phyloP scores from a whole-genome alignment of 768 basidiomycete genomes.

The Mycena albidolilacea region DNA sequence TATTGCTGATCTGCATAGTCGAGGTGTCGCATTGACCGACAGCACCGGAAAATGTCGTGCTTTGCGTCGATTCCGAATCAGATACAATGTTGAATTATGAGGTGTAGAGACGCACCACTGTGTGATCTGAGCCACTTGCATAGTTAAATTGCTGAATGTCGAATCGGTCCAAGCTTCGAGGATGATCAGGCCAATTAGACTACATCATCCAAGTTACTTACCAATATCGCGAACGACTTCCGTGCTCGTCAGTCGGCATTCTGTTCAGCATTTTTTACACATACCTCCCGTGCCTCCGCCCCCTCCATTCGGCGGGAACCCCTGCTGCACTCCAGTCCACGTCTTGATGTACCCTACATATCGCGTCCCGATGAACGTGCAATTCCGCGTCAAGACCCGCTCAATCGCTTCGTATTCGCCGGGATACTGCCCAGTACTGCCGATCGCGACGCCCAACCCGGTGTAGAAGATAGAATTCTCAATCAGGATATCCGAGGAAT shows the following conservation, averaged over 20 bases:
- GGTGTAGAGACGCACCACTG: conserved; percentile 19
- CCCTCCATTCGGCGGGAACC: conserved; percentile 53
- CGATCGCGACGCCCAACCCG: conserved; percentile 58
- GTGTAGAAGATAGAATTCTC: conserved; percentile 54
- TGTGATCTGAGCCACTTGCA: conserved; percentile 38
- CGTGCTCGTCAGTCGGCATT: neutral
- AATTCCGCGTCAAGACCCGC: conserved; percentile 49
- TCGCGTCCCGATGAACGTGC: conserved; percentile 43
- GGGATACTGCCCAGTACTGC: conserved; percentile 54
- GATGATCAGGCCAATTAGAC: neutral
- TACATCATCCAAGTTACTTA: no score
- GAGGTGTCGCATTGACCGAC: conserved; percentile 53
- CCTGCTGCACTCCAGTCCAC: conserved; percentile 52
- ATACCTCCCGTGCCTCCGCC: conserved; percentile 50
- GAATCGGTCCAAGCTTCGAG: neutral
- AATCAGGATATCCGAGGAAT: conserved; percentile 57
- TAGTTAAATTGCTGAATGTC: conserved; percentile 47
- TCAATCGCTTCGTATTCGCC: conserved; percentile 48
- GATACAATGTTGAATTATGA: conserved; percentile 32
- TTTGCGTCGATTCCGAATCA: conserved; percentile 40
- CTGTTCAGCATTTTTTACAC: neutral
- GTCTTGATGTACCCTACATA: conserved; percentile 53
- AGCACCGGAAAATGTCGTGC: conserved; percentile 51
- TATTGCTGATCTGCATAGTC: conserved; percentile 51
- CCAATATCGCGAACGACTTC: conserved; percentile 44